Evolutionary conservation across 257 asterid genomes (phyloP), one percentile per base, ranked within the genome.

Genomic region (Plantago elongata): DNA sequence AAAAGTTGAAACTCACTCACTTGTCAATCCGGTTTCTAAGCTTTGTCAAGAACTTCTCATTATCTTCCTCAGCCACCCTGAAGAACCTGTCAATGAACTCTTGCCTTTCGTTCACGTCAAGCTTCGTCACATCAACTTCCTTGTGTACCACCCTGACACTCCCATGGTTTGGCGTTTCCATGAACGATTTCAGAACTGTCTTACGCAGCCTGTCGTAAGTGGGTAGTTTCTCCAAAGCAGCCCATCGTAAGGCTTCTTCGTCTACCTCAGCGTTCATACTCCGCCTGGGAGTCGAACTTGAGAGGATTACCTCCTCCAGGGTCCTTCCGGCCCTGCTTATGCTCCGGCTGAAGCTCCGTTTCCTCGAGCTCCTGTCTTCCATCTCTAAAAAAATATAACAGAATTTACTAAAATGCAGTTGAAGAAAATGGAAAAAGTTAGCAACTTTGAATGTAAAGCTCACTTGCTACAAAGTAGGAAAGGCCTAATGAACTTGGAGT

Each of bases 181-280:
- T 60, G 40, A 60, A 69, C 4, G 81, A 73, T 61, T 77, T 84
- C 9, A 91, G 66, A 0, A 91, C 81, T 0, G 94, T 88, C 45
- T 76, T 86, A 45, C 96, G 69, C 69, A 91, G 61, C 34, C 98
- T 64, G 38, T 91, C 92, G 45, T 85, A 88, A 1, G 98, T 91
- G 0, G 98, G 96, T 1, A 91, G 68, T 72, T 83, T 91, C 60
- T 91, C 98, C 9, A 91, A 46, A 13, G 96, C 96, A 1, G 96
- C 98, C 98, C 96, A 91, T 48, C 79, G 56, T n/a, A 91, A 75
- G 13, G 96, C 94, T 46, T 88, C 98, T 46, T 91, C 98, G 27
- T 91, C 98, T 8, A 82, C 96, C 60, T 74, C 86, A 0, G 76
- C 93, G 1, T 80, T 74, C 5, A 34, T 65, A 66, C 91, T 83